Evolutionary conservation across 164 flowering plant genomes (phyloP).

Genomic region (Amborella trichopoda): DNA sequence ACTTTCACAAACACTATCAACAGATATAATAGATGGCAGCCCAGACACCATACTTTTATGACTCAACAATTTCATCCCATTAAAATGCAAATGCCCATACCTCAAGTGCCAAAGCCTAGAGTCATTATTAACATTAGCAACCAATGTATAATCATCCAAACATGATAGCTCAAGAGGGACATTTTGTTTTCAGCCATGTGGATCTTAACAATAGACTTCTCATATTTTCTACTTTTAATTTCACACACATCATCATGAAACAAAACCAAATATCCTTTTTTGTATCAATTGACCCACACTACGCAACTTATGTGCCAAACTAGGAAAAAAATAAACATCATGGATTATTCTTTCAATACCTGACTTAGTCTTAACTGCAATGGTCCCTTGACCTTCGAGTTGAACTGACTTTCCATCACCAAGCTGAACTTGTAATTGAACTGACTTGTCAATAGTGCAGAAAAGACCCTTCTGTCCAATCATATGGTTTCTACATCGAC

Average conservation of each 20-base stretch:
- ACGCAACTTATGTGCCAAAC: background rate
- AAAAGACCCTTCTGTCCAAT: background rate
- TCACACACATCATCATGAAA: too few relatives aligned
- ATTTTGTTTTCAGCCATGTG: constrained; percentile 3
- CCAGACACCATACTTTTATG: background rate
- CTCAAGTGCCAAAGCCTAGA: background rate
- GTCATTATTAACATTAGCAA: background rate
- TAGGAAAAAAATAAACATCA: constrained; percentile 1
- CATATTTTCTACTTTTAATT: too few relatives aligned
- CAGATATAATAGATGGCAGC: background rate
- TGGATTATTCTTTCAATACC: background rate
- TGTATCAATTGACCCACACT: background rate
- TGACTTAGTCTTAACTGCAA: background rate
- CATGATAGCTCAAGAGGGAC: background rate
- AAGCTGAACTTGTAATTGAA: constrained; percentile 2
- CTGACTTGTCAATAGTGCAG: background rate
- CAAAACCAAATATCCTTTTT: too few relatives aligned
- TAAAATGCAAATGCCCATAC: background rate
- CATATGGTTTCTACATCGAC: constrained; percentile 3
- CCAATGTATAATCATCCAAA: background rate
- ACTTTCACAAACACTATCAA: background rate
- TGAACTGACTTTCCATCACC: background rate
- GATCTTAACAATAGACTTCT: background rate
- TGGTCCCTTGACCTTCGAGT: background rate
- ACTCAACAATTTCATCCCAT: background rate